Percentiles rank a stretch among this genome's conserved stretches.
These are phyloP conservation scores for Vigna nakashimae DNA, from an alignment of 306 rosid genomes.

Conservation along the genomic window DNA sequence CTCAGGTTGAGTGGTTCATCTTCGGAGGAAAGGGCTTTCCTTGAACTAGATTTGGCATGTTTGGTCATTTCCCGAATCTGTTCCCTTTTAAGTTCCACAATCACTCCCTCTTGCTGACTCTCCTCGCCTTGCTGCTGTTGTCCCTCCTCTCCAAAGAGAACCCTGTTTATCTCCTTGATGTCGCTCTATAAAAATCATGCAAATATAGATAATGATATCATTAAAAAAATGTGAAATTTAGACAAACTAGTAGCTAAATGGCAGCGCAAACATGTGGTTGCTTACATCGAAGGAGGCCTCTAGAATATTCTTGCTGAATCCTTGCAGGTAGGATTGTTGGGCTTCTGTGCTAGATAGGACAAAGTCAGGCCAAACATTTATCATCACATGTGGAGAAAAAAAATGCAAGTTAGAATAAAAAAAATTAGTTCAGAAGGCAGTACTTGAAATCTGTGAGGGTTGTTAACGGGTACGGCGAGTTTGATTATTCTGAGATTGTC, in stretches of 20 bases:
- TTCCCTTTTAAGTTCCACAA: slow-evolving; percentile 31
- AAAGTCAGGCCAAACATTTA: neutral
- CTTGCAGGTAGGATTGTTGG: slow-evolving; percentile 37
- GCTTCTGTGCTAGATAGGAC: neutral
- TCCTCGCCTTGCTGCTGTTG: neutral
- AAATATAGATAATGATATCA: no score
- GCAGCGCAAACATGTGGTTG: neutral
- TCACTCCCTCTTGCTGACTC: slow-evolving; percentile 31
- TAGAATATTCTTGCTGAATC: neutral
- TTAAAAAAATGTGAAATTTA: neutral
- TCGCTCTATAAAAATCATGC: neutral
- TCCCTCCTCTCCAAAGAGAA: slow-evolving; percentile 27
- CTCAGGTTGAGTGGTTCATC: no score
- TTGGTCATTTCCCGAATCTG: slow-evolving; percentile 29
- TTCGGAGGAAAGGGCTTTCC: neutral
- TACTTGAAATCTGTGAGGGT: slow-evolving; percentile 27
- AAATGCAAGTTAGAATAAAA: neutral
- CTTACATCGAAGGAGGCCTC: slow-evolving; percentile 29
- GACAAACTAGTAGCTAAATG: neutral
- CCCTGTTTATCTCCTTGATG: slow-evolving; percentile 32
- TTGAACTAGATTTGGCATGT: slow-evolving; percentile 32
- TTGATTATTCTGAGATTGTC: slow-evolving; percentile 31
- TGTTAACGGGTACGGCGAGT: slow-evolving; percentile 30
- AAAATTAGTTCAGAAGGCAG: neutral
- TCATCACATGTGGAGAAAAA: neutral